Percentiles rank a stretch among this genome's conserved stretches.
phyloP scores from a whole-genome alignment of 2,329 filamentous ascomycete species.

The Beauveria medogensis region DNA sequence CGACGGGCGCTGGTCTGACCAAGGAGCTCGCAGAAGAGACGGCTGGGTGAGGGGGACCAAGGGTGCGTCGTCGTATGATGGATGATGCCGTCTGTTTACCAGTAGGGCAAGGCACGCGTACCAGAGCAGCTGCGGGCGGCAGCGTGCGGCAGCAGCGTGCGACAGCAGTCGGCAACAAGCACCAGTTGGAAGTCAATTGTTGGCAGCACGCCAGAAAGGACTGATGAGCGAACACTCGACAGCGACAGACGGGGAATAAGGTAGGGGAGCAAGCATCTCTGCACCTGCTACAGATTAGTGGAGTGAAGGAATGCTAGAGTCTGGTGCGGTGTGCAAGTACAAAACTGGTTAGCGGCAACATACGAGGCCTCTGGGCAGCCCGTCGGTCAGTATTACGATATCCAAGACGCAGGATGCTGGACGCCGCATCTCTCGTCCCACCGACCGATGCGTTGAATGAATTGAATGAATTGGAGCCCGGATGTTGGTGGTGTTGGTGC shows the following conservation, averaged over 20 bases:
- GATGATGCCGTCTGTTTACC: conserved; percentile 1
- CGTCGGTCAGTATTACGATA: neutral
- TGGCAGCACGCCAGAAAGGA: neutral
- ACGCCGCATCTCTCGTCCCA: neutral
- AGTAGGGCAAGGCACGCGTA: neutral
- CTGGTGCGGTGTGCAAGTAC: conserved; percentile 8
- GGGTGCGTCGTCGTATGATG: conserved; percentile 4
- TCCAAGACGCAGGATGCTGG: too few relatives aligned
- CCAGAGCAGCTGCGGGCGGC: neutral
- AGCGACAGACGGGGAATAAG: neutral
- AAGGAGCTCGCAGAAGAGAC: neutral
- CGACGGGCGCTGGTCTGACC: neutral
- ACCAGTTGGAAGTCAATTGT: neutral
- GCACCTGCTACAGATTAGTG: neutral
- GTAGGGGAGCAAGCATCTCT: neutral
- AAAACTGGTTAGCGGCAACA: neutral
- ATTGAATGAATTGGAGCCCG: too few relatives aligned
- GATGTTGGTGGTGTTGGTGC: neutral
- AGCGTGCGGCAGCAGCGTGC: neutral
- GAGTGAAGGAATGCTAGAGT: neutral
- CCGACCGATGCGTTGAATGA: neutral
- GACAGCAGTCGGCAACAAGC: neutral
- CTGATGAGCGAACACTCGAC: neutral
- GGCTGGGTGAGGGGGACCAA: too few relatives aligned
- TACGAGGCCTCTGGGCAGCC: neutral